phyloP scores from a whole-genome alignment of 768 basidiomycete genomes.

The Tephrocybe sp. region DNA sequence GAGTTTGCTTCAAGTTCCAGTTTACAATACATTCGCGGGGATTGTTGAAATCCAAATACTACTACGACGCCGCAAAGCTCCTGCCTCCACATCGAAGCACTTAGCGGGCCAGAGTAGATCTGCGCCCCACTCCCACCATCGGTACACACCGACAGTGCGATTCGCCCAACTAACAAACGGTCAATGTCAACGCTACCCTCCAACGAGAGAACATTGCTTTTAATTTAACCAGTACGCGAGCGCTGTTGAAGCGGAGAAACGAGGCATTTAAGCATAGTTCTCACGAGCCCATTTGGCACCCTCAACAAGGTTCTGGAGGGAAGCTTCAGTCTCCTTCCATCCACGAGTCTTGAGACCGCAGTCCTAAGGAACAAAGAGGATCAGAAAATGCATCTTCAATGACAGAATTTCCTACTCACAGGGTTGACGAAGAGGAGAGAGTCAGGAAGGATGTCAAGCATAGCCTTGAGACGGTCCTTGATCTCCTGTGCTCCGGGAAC shows the following conservation, averaged over 20 bases:
- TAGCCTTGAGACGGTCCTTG: conserved; percentile 84
- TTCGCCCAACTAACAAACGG: conserved; percentile 52
- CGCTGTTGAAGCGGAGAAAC: conserved; percentile 89
- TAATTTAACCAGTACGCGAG: conserved; percentile 68
- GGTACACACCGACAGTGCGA: conserved; percentile 25
- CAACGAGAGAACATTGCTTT: conserved; percentile 22
- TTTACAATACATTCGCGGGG: conserved; percentile 36
- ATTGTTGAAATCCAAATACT: conserved; percentile 83
- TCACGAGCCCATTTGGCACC: conserved; percentile 93
- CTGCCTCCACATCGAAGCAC: conserved; percentile 38
- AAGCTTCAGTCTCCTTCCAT: conserved; percentile 96
- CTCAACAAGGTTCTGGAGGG: conserved; percentile 82
- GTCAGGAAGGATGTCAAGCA: conserved; percentile 79
- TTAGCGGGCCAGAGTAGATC: conserved; percentile 37
- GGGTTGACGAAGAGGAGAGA: conserved; percentile 92
- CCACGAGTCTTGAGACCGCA: conserved; percentile 99
- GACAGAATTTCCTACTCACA: conserved; percentile 29
- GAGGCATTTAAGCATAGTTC: conserved; percentile 65
- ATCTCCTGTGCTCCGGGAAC: conserved; percentile 93
- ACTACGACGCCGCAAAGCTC: conserved; percentile 41
- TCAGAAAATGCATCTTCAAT: conserved; percentile 8
- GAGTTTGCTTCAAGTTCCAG: not conserved
- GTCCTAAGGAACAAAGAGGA: conserved; percentile 45
- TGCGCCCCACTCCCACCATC: conserved; percentile 25
- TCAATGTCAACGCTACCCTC: conserved; percentile 38